Evolutionary conservation across 306 rosid genomes (phyloP).

Genomic region (Sophora flavescens): DNA sequence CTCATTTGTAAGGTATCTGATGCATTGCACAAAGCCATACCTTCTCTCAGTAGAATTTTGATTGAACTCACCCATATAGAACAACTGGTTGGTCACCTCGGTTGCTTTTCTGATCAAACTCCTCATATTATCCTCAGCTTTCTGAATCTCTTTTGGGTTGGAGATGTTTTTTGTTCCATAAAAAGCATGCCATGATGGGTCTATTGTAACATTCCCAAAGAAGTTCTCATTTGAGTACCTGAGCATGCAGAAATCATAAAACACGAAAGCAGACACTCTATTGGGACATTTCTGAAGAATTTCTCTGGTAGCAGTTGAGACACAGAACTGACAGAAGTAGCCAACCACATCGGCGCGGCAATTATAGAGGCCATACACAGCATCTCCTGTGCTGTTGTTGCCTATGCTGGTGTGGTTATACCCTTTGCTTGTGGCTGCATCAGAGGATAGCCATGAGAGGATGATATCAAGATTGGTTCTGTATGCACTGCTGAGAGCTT

Average conservation of each 20-base stretch:
- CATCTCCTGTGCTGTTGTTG: not conserved
- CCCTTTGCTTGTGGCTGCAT: conserved; percentile 14
- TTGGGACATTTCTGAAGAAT: conserved; percentile 25
- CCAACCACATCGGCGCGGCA: conserved; percentile 21
- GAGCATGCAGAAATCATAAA: conserved; percentile 40
- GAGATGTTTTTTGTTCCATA: not conserved
- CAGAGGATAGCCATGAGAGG: conserved; percentile 10
- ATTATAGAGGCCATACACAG: conserved; percentile 27
- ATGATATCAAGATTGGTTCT: conserved; percentile 15
- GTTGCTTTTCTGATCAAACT: conserved; percentile 34
- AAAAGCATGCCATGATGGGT: not conserved
- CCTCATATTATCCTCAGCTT: not conserved
- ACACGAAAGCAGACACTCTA: conserved; percentile 17
- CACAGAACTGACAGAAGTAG: conserved; percentile 42
- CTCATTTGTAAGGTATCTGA: conserved; percentile 5
- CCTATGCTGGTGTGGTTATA: conserved; percentile 6
- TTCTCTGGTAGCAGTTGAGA: conserved; percentile 9
- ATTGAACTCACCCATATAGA: conserved; percentile 5
- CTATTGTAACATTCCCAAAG: not conserved
- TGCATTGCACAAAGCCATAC: conserved; percentile 44
- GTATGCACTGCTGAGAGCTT: not conserved
- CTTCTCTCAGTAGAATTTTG: conserved; percentile 2
- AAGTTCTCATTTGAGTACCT: not conserved
- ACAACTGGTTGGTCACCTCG: not conserved
- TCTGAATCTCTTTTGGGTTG: not conserved